phyloP scores from a whole-genome alignment of 441 rosid species.

The Pelargonium myrrhifolium region DNA sequence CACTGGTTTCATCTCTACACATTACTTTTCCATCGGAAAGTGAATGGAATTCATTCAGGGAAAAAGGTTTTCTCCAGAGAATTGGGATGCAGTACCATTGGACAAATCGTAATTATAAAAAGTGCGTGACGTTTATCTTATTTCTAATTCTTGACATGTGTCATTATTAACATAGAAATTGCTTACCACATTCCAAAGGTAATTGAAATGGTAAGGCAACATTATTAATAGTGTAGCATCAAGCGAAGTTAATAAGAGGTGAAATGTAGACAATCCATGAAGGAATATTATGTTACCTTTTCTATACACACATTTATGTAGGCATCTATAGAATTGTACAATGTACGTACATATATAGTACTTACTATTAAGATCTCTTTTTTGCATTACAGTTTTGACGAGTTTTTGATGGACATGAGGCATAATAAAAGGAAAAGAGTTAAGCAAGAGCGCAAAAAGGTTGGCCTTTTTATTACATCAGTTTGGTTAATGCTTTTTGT shows the following conservation, averaged over 20 bases:
- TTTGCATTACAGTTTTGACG: slow-evolving; percentile 62
- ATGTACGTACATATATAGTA: not conserved
- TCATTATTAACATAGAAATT: not conserved
- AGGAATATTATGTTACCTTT: not conserved
- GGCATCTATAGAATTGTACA: not conserved
- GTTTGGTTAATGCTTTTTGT: not conserved
- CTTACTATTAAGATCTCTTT: slow-evolving; percentile 9
- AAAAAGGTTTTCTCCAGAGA: slow-evolving; percentile 71
- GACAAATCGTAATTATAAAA: slow-evolving; percentile 73
- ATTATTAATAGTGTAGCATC: not conserved
- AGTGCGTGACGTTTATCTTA: slow-evolving; percentile 31
- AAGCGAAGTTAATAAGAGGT: not conserved
- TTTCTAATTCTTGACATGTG: slow-evolving; percentile 5
- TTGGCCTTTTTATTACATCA: slow-evolving; percentile 16
- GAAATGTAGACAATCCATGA: not conserved
- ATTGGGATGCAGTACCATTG: slow-evolving; percentile 96
- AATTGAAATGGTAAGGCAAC: not conserved
- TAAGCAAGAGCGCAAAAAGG: slow-evolving; percentile 95
- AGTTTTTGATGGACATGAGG: slow-evolving; percentile 92
- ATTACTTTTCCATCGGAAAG: slow-evolving; percentile 72
- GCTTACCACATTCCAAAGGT: not conserved
- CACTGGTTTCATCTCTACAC: slow-evolving; percentile 74
- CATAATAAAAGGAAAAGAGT: slow-evolving; percentile 84
- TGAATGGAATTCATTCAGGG: slow-evolving; percentile 63
- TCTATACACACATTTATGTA: not conserved